A percentile compares a stretch with the other conserved stretches of the same genome.
phyloP scores from a whole-genome alignment of 306 rosid species.

The Carpinus fangiana region DNA sequence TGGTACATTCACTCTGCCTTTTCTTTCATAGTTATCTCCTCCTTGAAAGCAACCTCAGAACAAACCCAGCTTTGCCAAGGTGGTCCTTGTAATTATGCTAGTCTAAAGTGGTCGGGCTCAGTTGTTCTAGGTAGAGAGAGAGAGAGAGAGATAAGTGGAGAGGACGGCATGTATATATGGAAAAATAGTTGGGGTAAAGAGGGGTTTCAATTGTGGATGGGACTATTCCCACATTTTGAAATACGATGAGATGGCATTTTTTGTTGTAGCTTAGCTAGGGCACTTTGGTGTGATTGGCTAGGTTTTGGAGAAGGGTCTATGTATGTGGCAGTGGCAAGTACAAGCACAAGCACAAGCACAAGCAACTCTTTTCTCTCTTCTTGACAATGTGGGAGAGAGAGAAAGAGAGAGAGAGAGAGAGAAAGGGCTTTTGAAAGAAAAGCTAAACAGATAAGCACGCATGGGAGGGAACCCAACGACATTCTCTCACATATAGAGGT shows the following conservation, averaged over 20 bases:
- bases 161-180: constrained; percentile 83
- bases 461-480: constrained; percentile 59
- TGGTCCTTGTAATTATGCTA: constrained; percentile 77
- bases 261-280: constrained; percentile 29
- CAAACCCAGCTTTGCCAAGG: constrained; percentile 54
- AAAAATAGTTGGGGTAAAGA: constrained; percentile 41
- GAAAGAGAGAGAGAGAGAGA: constrained; percentile 8
- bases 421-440: constrained; percentile 26
- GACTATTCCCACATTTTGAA: constrained; percentile 54
- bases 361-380: not conserved
- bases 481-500: constrained; percentile 44
- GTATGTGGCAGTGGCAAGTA: constrained; percentile 53
- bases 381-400: constrained; percentile 7
- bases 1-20: constrained; percentile 40
- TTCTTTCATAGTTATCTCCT: constrained; percentile 65
- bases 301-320: constrained; percentile 41
- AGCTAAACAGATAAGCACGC: constrained; percentile 72
- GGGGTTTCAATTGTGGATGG: constrained; percentile 53
- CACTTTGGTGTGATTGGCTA: constrained; percentile 55
- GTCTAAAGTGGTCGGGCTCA: constrained; percentile 51
- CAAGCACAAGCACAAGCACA: constrained; percentile 36
- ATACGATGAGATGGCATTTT: constrained; percentile 28
- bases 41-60: constrained; percentile 80
- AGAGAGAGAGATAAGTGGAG: constrained; percentile 38
- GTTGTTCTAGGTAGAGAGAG: constrained; percentile 19